phyloP scores from a whole-genome alignment of 192 early-diverging fungal species.

The Jimgerdemannia flammicorona region DNA sequence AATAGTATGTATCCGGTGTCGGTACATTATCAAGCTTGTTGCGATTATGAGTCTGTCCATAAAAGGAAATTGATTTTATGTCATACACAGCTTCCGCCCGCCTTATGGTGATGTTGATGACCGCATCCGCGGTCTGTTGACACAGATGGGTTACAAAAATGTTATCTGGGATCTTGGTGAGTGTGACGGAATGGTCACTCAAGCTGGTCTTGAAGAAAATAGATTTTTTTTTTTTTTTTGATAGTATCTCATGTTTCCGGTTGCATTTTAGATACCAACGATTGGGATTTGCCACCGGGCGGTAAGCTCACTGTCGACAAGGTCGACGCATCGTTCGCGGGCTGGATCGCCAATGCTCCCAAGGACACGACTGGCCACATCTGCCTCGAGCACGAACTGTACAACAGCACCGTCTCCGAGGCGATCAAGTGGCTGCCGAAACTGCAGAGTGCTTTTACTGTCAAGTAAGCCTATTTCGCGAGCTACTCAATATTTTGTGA shows the following conservation, averaged over 20 bases:
- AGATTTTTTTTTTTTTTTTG: conserved; percentile 19
- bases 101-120: conserved; percentile 69
- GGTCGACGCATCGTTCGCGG: conserved; percentile 19
- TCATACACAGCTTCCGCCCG: conserved; percentile 5
- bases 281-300: conserved; percentile 32
- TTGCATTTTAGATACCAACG: conserved; percentile 28
- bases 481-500: too few species aligned
- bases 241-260: conserved; percentile 43
- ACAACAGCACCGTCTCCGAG: conserved; percentile 32
- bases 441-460: conserved; percentile 24
- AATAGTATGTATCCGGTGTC: conserved; percentile 30
- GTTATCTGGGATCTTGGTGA: conserved; percentile 25
- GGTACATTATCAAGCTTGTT: conserved; percentile 43
- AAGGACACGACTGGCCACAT: conserved; percentile 34
- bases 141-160: conserved; percentile 28
- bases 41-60: too few species aligned
- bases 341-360: conserved; percentile 29
- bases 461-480: conserved; percentile 23
- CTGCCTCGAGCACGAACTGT: conserved; percentile 51
- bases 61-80: too few species aligned
- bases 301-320: conserved; percentile 2
- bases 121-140: conserved; percentile 50
- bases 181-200: too few species aligned
- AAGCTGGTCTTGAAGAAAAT: background rate
- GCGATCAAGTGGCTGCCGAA: conserved; percentile 34